Evolutionary conservation across 2,329 filamentous ascomycete species (phyloP).

Genomic region (Aspergillus pseudotamarii): DNA sequence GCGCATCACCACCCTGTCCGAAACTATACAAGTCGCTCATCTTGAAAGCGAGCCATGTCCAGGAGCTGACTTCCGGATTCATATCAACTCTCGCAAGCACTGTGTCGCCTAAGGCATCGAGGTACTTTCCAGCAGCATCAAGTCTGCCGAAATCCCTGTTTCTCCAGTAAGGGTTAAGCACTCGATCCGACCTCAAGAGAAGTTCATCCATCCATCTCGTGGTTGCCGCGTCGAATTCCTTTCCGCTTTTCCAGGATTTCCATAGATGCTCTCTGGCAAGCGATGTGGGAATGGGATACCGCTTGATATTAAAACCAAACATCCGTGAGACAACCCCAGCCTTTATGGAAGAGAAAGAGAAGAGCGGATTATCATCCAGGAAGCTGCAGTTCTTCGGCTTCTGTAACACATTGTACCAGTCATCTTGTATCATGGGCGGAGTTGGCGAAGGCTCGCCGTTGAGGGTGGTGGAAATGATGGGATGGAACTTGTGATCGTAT

Average conservation of each 20-base stretch:
- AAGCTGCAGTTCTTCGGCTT: slow-evolving; percentile 49
- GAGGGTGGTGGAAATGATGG: slow-evolving; percentile 51
- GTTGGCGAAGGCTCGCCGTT: slow-evolving; percentile 56
- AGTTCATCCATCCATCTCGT: slow-evolving; percentile 56
- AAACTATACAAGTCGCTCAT: slow-evolving; percentile 56
- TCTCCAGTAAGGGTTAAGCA: slow-evolving; percentile 51
- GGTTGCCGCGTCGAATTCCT: slow-evolving; percentile 52
- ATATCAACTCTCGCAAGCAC: slow-evolving; percentile 57
- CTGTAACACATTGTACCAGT: slow-evolving; percentile 46
- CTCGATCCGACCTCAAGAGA: slow-evolving; percentile 50
- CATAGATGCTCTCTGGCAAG: slow-evolving; percentile 53
- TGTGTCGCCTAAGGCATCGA: slow-evolving; percentile 51
- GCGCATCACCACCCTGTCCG: slow-evolving; percentile 55
- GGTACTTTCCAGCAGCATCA: slow-evolving; percentile 45
- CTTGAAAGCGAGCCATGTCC: slow-evolving; percentile 55
- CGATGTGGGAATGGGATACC: slow-evolving; percentile 49
- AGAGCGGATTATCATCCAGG: slow-evolving; percentile 55
- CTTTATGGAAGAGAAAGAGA: slow-evolving; percentile 47
- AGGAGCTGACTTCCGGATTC: slow-evolving; percentile 54
- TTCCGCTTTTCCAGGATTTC: slow-evolving; percentile 53
- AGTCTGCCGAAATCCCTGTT: slow-evolving; percentile 49
- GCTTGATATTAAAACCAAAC: slow-evolving; percentile 37
- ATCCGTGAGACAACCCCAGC: slow-evolving; percentile 35
- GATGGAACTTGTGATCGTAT: slow-evolving; percentile 54
- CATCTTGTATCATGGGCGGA: slow-evolving; percentile 56